These are phyloP conservation scores for Candida stauntonica DNA, from an alignment of 805 yeast species.

Conservation along the genomic window DNA sequence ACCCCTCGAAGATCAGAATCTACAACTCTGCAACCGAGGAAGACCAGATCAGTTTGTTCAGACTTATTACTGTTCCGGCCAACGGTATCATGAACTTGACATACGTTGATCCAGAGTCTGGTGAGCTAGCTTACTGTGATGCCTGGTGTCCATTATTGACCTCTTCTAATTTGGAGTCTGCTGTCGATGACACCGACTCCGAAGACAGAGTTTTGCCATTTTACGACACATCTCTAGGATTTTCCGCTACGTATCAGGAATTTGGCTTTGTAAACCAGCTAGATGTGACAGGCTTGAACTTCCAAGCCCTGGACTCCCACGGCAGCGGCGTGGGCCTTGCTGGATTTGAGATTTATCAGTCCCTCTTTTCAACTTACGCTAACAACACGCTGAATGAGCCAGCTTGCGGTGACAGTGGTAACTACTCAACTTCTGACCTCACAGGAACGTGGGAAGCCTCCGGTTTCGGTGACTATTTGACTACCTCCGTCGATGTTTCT, in stretches of 20 bases:
- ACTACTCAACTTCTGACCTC: slow-evolving; percentile 27
- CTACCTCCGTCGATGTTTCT: slow-evolving; percentile 29
- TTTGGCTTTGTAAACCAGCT: slow-evolving; percentile 74
- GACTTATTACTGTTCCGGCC: slow-evolving; percentile 73
- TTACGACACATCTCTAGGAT: slow-evolving; percentile 33
- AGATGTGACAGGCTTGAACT: slow-evolving; percentile 52
- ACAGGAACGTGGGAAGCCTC: slow-evolving; percentile 30
- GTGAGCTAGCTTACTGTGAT: slow-evolving; percentile 62
- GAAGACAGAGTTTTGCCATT: slow-evolving; percentile 15
- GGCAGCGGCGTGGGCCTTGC: slow-evolving; percentile 66
- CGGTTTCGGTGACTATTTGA: slow-evolving; percentile 33
- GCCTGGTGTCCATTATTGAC: slow-evolving; percentile 80
- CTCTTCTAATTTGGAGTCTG: slow-evolving; percentile 30
- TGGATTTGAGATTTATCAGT: slow-evolving; percentile 69
- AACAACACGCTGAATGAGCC: slow-evolving; percentile 68
- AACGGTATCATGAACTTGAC: slow-evolving; percentile 89
- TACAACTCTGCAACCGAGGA: slow-evolving; percentile 51
- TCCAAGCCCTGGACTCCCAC: slow-evolving; percentile 62
- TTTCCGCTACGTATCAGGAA: slow-evolving; percentile 59
- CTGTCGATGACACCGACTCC: slow-evolving; percentile 7
- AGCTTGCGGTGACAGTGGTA: slow-evolving; percentile 39
- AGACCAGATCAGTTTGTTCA: slow-evolving; percentile 52
- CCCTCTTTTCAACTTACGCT: slow-evolving; percentile 58
- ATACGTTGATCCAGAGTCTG: slow-evolving; percentile 70
- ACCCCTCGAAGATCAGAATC: slow-evolving; percentile 70